Evolutionary conservation across 371 early-diverging fungal genomes (phyloP).

Genomic region (Paramicrosporidium saccamoebae): DNA sequence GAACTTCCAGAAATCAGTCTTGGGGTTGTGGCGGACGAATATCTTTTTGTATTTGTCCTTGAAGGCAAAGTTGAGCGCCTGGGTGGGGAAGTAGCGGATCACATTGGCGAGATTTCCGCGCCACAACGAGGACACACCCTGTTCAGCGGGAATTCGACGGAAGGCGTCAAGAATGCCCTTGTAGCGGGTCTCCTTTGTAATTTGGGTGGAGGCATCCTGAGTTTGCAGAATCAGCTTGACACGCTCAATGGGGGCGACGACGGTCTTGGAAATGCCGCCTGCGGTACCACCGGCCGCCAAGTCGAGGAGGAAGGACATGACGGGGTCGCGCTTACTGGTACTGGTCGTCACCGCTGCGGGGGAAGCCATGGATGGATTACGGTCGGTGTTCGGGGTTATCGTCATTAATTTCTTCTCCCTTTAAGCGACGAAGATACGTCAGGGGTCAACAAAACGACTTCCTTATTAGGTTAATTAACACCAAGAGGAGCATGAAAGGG

Average conservation of each 20-base stretch:
- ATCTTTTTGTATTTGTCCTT: conserved; percentile 38
- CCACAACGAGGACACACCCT: conserved; percentile 23
- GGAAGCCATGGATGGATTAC: too few relatives aligned
- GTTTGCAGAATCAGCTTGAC: conserved; percentile 36
- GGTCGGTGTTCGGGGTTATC: too few relatives aligned
- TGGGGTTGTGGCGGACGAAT: conserved; percentile 24
- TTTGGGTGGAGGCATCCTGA: conserved; percentile 20
- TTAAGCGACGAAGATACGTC: too few relatives aligned
- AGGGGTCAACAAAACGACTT: too few relatives aligned
- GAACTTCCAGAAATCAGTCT: conserved; percentile 26
- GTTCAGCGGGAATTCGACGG: conserved; percentile 20
- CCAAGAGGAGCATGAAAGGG: too few relatives aligned
- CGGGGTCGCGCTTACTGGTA: too few relatives aligned
- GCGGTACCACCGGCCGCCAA: conserved; percentile 32
- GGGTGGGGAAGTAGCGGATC: conserved; percentile 44
- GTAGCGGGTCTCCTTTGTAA: conserved; percentile 25
- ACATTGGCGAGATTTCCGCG: conserved; percentile 36
- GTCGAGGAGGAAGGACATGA: conserved; percentile 6
- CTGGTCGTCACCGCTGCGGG: too few relatives aligned
- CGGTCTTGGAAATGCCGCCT: conserved; percentile 69
- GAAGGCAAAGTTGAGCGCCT: conserved; percentile 44
- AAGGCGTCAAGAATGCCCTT: conserved; percentile 24
- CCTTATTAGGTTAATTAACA: too few relatives aligned
- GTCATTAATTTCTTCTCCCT: too few relatives aligned
- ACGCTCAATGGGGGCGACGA: conserved; percentile 45